phyloP scores from a whole-genome alignment of 2,329 filamentous ascomycete species.

The Aspergillus unguis region DNA sequence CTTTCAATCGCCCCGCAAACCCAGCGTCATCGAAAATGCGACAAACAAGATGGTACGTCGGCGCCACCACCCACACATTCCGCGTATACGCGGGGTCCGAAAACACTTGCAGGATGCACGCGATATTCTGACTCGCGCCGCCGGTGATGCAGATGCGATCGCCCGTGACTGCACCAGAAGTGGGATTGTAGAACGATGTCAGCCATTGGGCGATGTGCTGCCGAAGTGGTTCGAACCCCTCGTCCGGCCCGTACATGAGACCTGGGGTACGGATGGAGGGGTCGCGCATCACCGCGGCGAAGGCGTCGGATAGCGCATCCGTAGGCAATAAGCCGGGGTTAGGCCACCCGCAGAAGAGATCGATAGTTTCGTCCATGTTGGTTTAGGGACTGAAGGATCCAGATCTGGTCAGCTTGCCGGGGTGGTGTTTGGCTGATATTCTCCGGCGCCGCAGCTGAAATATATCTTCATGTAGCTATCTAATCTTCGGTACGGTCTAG shows the following conservation, averaged over 20 bases:
- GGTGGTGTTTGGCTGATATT: slow-evolving; percentile 1
- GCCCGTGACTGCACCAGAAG: slow-evolving; percentile 40
- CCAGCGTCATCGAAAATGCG: slow-evolving; percentile 81
- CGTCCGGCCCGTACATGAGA: slow-evolving; percentile 77
- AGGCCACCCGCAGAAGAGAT: slow-evolving; percentile 48
- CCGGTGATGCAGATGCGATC: slow-evolving; percentile 76
- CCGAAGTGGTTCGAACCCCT: slow-evolving; percentile 68
- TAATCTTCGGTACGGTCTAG: too few relatives aligned
- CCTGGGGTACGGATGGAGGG: slow-evolving; percentile 58
- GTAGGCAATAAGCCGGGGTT: slow-evolving; percentile 63
- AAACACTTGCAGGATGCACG: slow-evolving; percentile 72
- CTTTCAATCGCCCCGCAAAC: slow-evolving; percentile 63
- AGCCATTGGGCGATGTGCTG: slow-evolving; percentile 70
- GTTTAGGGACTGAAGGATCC: too few relatives aligned
- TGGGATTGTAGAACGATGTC: slow-evolving; percentile 55
- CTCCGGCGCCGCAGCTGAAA: neutral
- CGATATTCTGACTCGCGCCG: slow-evolving; percentile 79
- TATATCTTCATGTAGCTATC: too few relatives aligned
- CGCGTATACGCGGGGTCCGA: slow-evolving; percentile 73
- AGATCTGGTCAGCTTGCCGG: neutral
- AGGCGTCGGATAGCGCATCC: slow-evolving; percentile 58
- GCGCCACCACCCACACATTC: slow-evolving; percentile 75
- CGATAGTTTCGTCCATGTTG: slow-evolving; percentile 28
- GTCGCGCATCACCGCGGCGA: slow-evolving; percentile 60
- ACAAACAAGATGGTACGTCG: slow-evolving; percentile 80